Evolutionary conservation across 75 land plant genomes (phyloP), one percentile per base, ranked within the genome.

Genomic region (Cupressus sempervirens): DNA sequence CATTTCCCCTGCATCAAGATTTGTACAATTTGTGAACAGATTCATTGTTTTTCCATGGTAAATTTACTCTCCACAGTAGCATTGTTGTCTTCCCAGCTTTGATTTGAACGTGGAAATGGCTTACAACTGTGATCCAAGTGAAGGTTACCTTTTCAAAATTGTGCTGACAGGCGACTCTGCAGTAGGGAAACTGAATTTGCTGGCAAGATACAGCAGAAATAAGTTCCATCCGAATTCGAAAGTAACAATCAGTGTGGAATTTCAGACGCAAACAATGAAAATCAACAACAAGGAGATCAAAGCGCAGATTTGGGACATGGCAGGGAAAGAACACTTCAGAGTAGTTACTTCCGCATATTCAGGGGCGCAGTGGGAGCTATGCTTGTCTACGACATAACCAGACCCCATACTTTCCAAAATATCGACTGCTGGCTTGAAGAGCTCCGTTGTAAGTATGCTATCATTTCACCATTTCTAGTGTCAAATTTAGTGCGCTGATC

Each of bases 301-400:
- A 84, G 87, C 89, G 29, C 89, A 88, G 90, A 86, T 89, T 45
- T 89, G 90, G 90, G 90, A 89, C 83, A 89, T 89, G 3, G 90
- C 90, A 3, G 90, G 90, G 38, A 89, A 89, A 41, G 90, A 89
- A 75, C 54, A 89, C 52, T 89, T 87, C 80, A 52, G 89, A 34
- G 87, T 89, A 1, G 50, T 88, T 16, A 90, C 91, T 3, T 84
- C 82, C 30, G 87, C 91, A 3, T 90, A 90, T 45, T 90, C 80
- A 67, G 90, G 15, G 91, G 91, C 7, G 91, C 91, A 1, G 67
- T 86, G 45, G 91, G 91, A 16, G 90, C 90, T 45, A 41, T 90
- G 26, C 82, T 89, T 4, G 89, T 89, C 50, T 89, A 89, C 48
- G 90, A 89, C 43, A 81, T 89, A 15, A 83, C 85, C 36, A 84